Conservation (phyloP, 108 stramenopile genomes). For the Pseudonitzschia delicatissima region DNA sequence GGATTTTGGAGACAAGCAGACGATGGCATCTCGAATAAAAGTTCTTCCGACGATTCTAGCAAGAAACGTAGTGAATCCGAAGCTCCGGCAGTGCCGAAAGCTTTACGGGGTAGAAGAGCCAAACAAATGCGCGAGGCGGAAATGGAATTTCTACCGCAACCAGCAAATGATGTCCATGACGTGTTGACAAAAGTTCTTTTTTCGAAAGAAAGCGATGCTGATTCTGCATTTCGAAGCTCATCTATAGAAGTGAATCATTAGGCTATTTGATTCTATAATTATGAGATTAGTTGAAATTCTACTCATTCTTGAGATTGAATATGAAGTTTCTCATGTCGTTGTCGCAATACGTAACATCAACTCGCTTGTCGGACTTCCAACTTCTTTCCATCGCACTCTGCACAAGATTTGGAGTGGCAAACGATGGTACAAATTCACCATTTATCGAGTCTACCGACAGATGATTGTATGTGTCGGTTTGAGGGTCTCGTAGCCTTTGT, state of each 20-base stretch:
- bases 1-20: conserved; percentile 65
- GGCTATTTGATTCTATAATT: neutral
- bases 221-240: no score
- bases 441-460: conserved; percentile 71
- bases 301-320: conserved; percentile 23
- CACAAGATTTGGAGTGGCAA: conserved; percentile 67
- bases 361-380: conserved; percentile 58
- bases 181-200: no score
- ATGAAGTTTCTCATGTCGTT: conserved; percentile 45
- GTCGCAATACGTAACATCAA: conserved; percentile 73
- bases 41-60: neutral
- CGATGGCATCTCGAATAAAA: neutral
- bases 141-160: conserved; percentile 6
- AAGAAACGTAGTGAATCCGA: no score
- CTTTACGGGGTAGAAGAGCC: conserved; percentile 1
- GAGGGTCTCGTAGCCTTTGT: conserved; percentile 39
- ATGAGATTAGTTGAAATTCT: no score
- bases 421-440: conserved; percentile 77
- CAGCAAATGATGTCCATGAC: no score
- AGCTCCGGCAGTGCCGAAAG: no score
- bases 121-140: conserved; percentile 6
- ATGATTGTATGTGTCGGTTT: conserved; percentile 22
- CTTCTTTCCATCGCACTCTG: conserved; percentile 68
- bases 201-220: no score
- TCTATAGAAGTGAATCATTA: neutral